Percentiles rank a stretch among this genome's conserved stretches.
Conservation (phyloP, 257 asterid species). For the Perilla frutescens region DNA sequence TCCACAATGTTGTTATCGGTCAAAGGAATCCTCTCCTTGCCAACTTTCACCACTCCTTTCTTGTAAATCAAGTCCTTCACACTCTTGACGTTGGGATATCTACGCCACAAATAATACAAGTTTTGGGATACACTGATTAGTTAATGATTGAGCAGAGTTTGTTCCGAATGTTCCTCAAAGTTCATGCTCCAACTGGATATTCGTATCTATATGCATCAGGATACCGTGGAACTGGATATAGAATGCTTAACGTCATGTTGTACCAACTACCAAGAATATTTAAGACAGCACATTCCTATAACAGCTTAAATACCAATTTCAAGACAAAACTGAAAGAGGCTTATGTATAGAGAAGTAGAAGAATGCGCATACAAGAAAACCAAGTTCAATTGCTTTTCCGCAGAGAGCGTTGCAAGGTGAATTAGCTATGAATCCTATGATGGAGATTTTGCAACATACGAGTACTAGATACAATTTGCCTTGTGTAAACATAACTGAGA, state of each 20-base stretch:
- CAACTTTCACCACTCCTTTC: slow-evolving; percentile 78
- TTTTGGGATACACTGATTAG: neutral
- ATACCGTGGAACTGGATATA: neutral
- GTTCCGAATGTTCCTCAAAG: too few species aligned
- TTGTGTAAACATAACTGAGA: neutral
- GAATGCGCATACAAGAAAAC: neutral
- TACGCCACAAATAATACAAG: slow-evolving; percentile 38
- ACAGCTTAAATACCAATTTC: neutral
- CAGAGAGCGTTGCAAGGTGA: neutral
- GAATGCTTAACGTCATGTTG: too few species aligned
- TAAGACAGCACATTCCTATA: too few species aligned
- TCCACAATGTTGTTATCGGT: slow-evolving; percentile 85
- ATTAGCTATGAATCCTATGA: too few species aligned
- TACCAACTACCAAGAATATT: too few species aligned
- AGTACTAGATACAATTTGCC: too few species aligned
- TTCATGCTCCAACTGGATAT: neutral
- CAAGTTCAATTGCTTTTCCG: neutral
- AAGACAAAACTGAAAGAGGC: neutral
- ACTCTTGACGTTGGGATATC: slow-evolving; percentile 84
- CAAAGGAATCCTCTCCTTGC: slow-evolving; percentile 67
- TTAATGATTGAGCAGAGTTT: too few species aligned
- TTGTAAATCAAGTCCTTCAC: slow-evolving; percentile 90
- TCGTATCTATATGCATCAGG: neutral
- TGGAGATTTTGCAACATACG: too few species aligned
- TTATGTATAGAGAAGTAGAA: neutral